A percentile compares a stretch with the other conserved stretches of the same genome.
These are phyloP conservation scores for Coemansia sp. DNA, from an alignment of 192 early-diverging fungal genomes.

Conservation along the genomic window DNA sequence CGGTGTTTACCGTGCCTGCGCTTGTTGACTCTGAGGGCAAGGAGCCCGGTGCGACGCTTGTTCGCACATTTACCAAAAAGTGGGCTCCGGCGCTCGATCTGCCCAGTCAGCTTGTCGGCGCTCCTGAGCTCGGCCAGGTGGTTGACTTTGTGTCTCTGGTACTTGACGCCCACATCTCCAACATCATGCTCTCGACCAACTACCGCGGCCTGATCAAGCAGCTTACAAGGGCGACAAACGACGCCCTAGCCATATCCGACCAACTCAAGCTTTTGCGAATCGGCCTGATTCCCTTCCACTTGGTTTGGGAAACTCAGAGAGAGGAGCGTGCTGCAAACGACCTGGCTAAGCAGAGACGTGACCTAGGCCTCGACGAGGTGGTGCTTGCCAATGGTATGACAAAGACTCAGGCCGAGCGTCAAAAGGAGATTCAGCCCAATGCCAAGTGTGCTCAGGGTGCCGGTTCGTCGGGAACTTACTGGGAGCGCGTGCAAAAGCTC, in stretches of 20 bases:
- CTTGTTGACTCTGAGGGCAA: conserved; percentile 3
- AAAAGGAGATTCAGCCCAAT: conserved; percentile 28
- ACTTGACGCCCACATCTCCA: conserved; percentile 46
- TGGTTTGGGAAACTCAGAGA: conserved; percentile 42
- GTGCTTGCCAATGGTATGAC: conserved; percentile 50
- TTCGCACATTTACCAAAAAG: conserved; percentile 32
- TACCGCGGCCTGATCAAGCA: conserved; percentile 34
- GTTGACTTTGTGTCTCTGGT: conserved; percentile 41
- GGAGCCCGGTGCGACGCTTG: conserved; percentile 14
- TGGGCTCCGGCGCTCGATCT: conserved; percentile 46
- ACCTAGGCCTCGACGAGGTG: conserved; percentile 51
- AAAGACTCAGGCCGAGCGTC: conserved; percentile 42
- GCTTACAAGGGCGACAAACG: conserved; percentile 32
- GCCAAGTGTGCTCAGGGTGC: conserved; percentile 44
- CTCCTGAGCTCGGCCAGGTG: conserved; percentile 31
- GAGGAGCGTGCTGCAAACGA: conserved; percentile 35
- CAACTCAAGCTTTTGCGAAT: conserved; percentile 45
- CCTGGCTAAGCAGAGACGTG: conserved; percentile 40
- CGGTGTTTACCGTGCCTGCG: conserved; percentile 21
- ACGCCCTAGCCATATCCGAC: conserved; percentile 45
- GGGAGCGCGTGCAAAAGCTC: conserved; percentile 53
- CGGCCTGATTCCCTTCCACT: conserved; percentile 45
- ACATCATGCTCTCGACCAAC: conserved; percentile 36
- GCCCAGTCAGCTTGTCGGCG: conserved; percentile 20
- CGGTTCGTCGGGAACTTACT: conserved; percentile 42